Evolutionary conservation across 2,329 filamentous ascomycete species (phyloP).

Genomic region (Emmonsia crescens): DNA sequence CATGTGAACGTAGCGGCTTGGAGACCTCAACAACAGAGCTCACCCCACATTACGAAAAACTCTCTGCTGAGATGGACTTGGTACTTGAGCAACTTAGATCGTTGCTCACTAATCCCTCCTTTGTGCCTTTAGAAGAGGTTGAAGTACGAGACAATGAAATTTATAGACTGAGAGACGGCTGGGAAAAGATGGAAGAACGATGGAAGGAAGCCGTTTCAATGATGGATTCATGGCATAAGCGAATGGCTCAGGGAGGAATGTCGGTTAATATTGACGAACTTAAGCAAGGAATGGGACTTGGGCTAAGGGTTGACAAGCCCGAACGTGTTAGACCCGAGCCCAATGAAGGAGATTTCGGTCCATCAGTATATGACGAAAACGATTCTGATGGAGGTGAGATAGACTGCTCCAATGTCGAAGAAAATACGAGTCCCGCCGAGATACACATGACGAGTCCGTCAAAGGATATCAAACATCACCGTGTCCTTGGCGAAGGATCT

Average conservation of each 20-base stretch:
- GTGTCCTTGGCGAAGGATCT: slow-evolving; percentile 4
- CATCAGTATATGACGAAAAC: slow-evolving; percentile 17
- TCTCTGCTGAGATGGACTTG: slow-evolving; percentile 62
- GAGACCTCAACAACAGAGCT: slow-evolving; percentile 28
- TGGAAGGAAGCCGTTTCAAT: slow-evolving; percentile 84
- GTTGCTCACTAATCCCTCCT: slow-evolving; percentile 87
- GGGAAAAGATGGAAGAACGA: slow-evolving; percentile 84
- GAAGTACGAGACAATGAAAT: slow-evolving; percentile 90
- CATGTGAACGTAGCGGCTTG: slow-evolving; percentile 11
- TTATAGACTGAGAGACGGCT: slow-evolving; percentile 65
- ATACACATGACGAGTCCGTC: not conserved
- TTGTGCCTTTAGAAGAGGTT: slow-evolving; percentile 90
- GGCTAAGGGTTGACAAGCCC: slow-evolving; percentile 23
- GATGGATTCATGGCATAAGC: slow-evolving; percentile 83
- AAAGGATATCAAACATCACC: slow-evolving; percentile 2
- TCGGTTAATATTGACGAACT: slow-evolving; percentile 34
- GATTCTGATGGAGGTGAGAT: slow-evolving; percentile 13
- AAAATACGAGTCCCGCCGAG: slow-evolving; percentile 9
- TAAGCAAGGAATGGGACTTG: slow-evolving; percentile 33
- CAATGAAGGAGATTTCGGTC: not conserved
- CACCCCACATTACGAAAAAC: slow-evolving; percentile 53
- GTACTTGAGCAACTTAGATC: slow-evolving; percentile 72
- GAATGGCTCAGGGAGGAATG: slow-evolving; percentile 47
- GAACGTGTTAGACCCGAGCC: slow-evolving; percentile 15
- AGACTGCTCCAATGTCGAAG: slow-evolving; percentile 12